Base-by-base conservation (phyloP, 2,329 filamentous ascomycete species). In the Simplicillium sp. region DNA sequence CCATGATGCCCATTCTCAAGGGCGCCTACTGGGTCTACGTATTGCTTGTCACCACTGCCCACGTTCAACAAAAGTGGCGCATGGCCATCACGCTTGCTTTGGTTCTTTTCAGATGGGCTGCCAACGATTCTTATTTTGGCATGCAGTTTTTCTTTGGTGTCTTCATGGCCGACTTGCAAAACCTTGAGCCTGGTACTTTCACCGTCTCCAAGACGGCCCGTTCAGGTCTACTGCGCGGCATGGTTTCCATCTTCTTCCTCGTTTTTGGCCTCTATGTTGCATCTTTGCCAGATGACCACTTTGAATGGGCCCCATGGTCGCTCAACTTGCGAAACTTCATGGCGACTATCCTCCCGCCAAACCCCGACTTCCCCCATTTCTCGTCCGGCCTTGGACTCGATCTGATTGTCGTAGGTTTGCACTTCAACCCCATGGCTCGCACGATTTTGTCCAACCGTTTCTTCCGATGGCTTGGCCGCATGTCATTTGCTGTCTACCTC, bases 401-500 rank as follows among this genome's bases (percentile, higher is more conserved):
- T 49, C 60, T 70, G 16, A 62, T 77, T 38, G 60, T 67, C 3
- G 50, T 76, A 5, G 71, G 68, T 9, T 64, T 76, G 45, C 66
- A 77, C 50, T 70, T 75, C 48, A 75, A 70, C 0, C 64, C 66
- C 1, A 54, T 58, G 20, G 58, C 72, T 25, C 75, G 77, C 45
- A 66, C 65, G 38, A 48, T 72, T 1, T 65, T 82, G 3, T 73
- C 73, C 4, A 70, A 68, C 43, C 68, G 67, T 28, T 65, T 68
- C 41, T 68, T 82, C 34, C 65, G 77, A 35, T 82, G 76, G 69
- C 68, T 82, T 11, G 78, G 78, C 35, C 74, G 73, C 50, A 71
- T 80, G 58, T 77, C 73, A 35, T 81, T 81, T 50, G 75, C 77
- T 1, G 73, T 82, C 12, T 82, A 82, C 50, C 66, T 82, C 7